Evolutionary conservation across 1,284 basidiomycete species (phyloP), one percentile per base, ranked within the genome.

Genomic region (Sparassis latifolia): DNA sequence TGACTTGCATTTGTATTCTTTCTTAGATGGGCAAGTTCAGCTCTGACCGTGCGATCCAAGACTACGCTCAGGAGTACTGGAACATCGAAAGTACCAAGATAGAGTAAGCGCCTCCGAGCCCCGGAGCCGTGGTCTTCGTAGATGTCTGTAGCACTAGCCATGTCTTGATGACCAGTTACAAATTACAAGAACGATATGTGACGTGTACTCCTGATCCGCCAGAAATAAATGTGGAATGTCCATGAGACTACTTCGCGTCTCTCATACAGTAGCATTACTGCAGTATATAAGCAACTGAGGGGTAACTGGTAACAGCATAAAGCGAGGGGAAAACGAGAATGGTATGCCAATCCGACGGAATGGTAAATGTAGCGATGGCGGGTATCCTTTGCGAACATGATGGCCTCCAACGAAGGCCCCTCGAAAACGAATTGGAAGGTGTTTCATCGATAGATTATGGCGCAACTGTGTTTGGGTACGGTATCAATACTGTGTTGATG

Each of bases 1-100:
- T 45, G 50, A 28, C 10, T 7, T 20, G 27, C 32, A 42, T 48
- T 29, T 35, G 40, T 39, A 9, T 40, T 49, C 5, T 30, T 30
- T 42, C 63, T 57, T 65, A 89, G 81, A 96, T 95, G 92, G 92
- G 92, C 68, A 92, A 93, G 66, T 96, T 96, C 74, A 91, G 89
- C 66, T 91, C 89, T 41, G 93, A 96, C 66, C 80, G 93, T 50
- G 89, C 90, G 2, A 93, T 95, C 62, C 81, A 84, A 60, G 89
- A 92, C 66, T 95, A 95, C 60, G 92, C 91, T 2, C 82, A 89
- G 68, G 84, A 66, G 55, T 66, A 62, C 62, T 66, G 65, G 64
- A 66, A 65, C 62, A 62, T 66, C 53, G 65, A 66, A 56, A 58
- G 57, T 52, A 59, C 60, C 39, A 65, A 61, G 54, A 57, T 63